Conservation (phyloP, 768 basidiomycete species). For the Russula emetica region DNA sequence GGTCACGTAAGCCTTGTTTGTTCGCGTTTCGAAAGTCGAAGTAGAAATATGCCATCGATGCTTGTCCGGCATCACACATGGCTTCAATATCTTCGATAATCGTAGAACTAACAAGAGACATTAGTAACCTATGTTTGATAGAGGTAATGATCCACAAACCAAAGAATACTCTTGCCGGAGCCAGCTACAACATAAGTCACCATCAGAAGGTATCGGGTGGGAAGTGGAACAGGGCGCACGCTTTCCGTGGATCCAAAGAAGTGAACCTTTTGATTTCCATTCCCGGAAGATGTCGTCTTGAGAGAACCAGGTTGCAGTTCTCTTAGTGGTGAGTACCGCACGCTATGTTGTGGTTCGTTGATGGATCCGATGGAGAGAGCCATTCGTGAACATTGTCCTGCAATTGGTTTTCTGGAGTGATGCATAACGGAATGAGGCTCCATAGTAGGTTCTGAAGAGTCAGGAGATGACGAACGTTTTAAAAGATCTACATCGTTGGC, state of each 20-base stretch:
- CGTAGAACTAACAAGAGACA: not conserved
- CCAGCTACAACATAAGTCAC: not conserved
- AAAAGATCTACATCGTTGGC: not conserved
- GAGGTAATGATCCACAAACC: not conserved
- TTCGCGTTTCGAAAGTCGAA: not conserved
- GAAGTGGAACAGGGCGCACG: not conserved
- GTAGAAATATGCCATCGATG: not conserved
- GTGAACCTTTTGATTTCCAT: not conserved
- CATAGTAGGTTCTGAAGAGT: too few relatives aligned
- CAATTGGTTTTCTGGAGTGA: not conserved
- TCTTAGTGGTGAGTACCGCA: not conserved
- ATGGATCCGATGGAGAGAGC: conserved; percentile 3
- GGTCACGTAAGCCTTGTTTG: not conserved
- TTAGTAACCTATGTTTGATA: not conserved
- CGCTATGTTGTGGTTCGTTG: not conserved
- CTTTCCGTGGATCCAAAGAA: conserved; percentile 1
- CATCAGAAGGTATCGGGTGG: not conserved
- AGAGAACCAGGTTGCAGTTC: not conserved
- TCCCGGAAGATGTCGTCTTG: not conserved
- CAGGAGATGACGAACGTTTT: conserved; percentile 1
- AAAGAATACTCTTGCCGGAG: not conserved
- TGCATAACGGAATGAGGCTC: not conserved
- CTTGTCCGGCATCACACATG: not conserved
- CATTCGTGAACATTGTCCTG: not conserved
- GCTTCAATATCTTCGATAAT: not conserved